phyloP scores from a whole-genome alignment of 1,284 basidiomycete species.

The Cutaneotrichosporon curvatum region DNA sequence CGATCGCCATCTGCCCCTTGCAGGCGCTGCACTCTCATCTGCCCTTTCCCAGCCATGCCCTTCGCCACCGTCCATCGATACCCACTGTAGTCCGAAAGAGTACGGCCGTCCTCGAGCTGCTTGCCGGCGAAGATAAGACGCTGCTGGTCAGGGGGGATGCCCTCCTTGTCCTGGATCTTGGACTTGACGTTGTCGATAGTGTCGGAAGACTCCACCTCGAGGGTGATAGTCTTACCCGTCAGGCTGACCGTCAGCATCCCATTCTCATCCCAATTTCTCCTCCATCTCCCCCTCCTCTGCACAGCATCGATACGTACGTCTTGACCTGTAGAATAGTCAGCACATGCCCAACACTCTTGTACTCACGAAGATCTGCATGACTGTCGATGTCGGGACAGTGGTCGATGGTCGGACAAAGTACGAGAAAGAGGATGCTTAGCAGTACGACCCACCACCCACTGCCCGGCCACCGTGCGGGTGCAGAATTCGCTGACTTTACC shows the following conservation, averaged over 20 bases:
- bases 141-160: constrained; percentile 88
- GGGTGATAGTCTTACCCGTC: constrained; percentile 55
- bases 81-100: constrained; percentile 77
- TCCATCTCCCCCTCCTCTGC: neutral
- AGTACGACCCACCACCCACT: no score
- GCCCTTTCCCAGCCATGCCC: neutral
- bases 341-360: no score
- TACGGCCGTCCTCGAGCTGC: constrained; percentile 94
- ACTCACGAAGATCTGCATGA: constrained; percentile 51
- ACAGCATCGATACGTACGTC: constrained; percentile 34
- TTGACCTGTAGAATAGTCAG: constrained; percentile 32
- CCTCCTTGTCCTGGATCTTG: constrained; percentile 56
- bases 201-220: constrained; percentile 55
- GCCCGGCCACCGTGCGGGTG: no score
- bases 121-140: constrained; percentile 91
- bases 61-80: constrained; percentile 7
- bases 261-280: neutral
- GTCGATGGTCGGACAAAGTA: no score
- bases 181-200: constrained; percentile 59
- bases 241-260: constrained; percentile 43
- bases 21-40: neutral
- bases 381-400: no score
- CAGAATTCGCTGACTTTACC: no score
- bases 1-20: neutral
- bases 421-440: no score